Conservation (phyloP, 2,329 filamentous ascomycete species). For the Amphichorda felina region DNA sequence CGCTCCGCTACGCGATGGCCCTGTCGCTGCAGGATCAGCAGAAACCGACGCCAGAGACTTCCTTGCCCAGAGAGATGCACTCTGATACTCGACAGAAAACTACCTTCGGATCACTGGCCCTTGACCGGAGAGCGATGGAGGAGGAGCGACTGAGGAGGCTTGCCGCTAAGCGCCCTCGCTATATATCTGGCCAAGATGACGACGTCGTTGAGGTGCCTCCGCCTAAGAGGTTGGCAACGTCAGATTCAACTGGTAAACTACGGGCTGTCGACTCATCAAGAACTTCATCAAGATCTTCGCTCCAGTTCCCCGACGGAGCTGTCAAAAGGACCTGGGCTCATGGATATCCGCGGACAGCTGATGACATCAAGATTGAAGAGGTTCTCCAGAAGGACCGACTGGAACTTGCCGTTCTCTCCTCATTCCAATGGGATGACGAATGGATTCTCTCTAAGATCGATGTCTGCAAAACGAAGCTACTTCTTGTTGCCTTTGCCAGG, state of each 20-base stretch:
- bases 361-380: constrained; percentile 83
- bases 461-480: constrained; percentile 43
- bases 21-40: constrained; percentile 33
- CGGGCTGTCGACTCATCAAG: not conserved
- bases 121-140: constrained; percentile 79
- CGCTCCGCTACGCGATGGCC: constrained; percentile 48
- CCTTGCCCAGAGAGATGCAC: not conserved
- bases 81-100: too few species aligned
- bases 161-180: constrained; percentile 34
- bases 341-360: constrained; percentile 44
- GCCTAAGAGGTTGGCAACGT: constrained; percentile 9
- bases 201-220: constrained; percentile 15
- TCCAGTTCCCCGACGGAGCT: constrained; percentile 41
- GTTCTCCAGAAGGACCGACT: constrained; percentile 64
- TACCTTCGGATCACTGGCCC: constrained; percentile 29
- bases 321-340: constrained; percentile 75
- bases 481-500: constrained; percentile 45
- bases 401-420: constrained; percentile 69
- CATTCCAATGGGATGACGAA: constrained; percentile 74
- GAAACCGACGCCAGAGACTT: too few species aligned
- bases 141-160: constrained; percentile 64
- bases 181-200: constrained; percentile 8
- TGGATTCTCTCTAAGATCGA: constrained; percentile 70
- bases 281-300: not conserved
- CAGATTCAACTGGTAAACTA: not conserved